Evolutionary conservation across 1,139 yeast genomes (phyloP).

Genomic region (Yamadazyma membranifaciens): DNA sequence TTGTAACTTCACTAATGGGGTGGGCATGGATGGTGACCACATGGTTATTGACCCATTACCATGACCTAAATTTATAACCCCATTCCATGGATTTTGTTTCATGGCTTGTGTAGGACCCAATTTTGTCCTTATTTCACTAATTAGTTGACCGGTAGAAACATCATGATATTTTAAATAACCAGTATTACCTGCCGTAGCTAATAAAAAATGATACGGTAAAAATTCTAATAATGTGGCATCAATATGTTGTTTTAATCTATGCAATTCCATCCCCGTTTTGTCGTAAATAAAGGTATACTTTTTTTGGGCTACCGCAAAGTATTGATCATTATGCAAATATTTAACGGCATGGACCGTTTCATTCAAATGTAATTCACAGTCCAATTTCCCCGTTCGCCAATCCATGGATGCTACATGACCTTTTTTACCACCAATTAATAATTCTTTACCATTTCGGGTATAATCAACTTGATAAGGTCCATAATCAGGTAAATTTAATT

Average conservation of each 20-base stretch:
- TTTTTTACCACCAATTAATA: conserved; percentile 81
- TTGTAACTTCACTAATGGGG: conserved; percentile 82
- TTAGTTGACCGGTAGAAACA: conserved; percentile 87
- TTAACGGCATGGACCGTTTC: conserved; percentile 92
- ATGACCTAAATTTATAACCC: conserved; percentile 92
- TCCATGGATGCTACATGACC: conserved; percentile 97
- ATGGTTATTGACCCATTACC: conserved; percentile 88
- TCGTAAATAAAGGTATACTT: conserved; percentile 92
- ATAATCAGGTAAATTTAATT: conserved; percentile 67
- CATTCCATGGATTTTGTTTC: conserved; percentile 94
- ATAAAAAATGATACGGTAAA: conserved; percentile 86
- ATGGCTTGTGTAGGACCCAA: conserved; percentile 87
- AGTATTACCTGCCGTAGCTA: conserved; percentile 84
- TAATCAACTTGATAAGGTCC: conserved; percentile 88
- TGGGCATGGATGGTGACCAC: conserved; percentile 90
- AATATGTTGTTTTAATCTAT: conserved; percentile 84
- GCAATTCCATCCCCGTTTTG: conserved; percentile 86
- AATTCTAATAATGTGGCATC: conserved; percentile 84
- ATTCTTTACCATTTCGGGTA: conserved; percentile 81
- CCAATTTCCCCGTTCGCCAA: conserved; percentile 85
- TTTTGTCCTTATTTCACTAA: conserved; percentile 81
- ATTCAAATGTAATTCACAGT: conserved; percentile 78
- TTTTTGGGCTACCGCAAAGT: conserved; percentile 95
- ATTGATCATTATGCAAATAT: conserved; percentile 88
- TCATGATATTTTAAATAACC: conserved; percentile 92